Evolutionary conservation across 1,139 yeast genomes (phyloP).

Genomic region (Saccharomycopsis hybrid): DNA sequence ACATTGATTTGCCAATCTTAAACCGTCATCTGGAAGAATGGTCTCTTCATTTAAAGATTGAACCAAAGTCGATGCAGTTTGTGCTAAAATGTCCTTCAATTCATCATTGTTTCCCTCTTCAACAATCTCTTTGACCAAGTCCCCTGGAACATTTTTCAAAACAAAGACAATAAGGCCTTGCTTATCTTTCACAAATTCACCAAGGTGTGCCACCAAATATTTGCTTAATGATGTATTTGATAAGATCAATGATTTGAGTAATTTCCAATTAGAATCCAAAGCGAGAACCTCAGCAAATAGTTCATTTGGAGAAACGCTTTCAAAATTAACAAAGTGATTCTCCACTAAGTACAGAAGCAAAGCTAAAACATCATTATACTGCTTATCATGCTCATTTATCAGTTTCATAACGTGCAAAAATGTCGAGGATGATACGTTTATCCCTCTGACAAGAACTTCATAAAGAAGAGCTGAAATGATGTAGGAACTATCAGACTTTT

Average conservation of each 20-base stretch:
- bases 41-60: too few species aligned
- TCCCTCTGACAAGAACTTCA: not conserved
- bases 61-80: too few species aligned
- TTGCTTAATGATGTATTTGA: too few species aligned
- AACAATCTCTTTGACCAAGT: too few species aligned
- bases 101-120: too few species aligned
- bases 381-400: not conserved
- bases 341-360: not conserved
- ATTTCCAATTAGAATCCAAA: not conserved
- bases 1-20: not conserved
- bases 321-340: not conserved
- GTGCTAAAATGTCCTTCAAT: too few species aligned
- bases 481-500: not conserved
- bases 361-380: slow-evolving; percentile 1
- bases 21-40: too few species aligned
- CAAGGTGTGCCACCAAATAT: too few species aligned
- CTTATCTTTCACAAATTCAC: too few species aligned
- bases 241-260: too few species aligned
- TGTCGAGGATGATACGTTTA: not conserved
- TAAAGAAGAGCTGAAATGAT: not conserved
- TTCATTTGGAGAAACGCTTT: not conserved
- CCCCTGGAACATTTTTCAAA: too few species aligned
- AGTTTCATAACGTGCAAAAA: not conserved
- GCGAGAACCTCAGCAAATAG: not conserved
- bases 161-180: too few species aligned